phyloP scores from a whole-genome alignment of 371 early-diverging fungal genomes.

The Mortierella sp. region DNA sequence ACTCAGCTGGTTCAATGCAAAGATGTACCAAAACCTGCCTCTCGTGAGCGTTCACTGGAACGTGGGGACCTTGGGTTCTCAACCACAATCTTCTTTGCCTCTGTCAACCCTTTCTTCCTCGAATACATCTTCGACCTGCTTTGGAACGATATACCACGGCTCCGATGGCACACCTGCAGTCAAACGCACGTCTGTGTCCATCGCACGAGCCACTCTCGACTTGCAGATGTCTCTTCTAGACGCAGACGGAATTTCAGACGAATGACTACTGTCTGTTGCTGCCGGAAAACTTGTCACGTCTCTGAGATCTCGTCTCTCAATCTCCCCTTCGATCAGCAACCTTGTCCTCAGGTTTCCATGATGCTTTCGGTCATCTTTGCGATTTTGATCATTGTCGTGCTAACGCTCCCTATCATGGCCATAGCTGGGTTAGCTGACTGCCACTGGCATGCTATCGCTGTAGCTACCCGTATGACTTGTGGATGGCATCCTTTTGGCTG shows the following conservation, averaged over 20 bases:
- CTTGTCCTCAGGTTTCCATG: constrained; percentile 3
- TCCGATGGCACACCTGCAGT: constrained; percentile 19
- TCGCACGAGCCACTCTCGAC: constrained; percentile 13
- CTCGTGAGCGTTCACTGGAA: not conserved
- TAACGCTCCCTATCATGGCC: constrained; percentile 14
- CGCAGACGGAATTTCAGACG: not conserved
- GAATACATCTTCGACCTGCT: constrained; percentile 9
- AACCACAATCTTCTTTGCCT: constrained; percentile 11
- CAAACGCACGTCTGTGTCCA: constrained; percentile 14
- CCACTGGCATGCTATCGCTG: not conserved
- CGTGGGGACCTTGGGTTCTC: constrained; percentile 2
- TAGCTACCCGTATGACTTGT: not conserved
- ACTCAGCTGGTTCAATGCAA: no score
- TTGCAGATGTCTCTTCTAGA: constrained; percentile 20
- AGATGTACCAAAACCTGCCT: not conserved
- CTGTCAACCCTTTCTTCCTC: constrained; percentile 18
- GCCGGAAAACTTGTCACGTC: constrained; percentile 19
- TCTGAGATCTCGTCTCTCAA: constrained; percentile 13
- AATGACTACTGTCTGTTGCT: constrained; percentile 1
- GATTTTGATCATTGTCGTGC: constrained; percentile 15
- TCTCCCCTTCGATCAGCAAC: constrained; percentile 1
- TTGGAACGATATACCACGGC: constrained; percentile 2
- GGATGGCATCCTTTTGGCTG: not conserved
- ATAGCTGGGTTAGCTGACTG: not conserved
- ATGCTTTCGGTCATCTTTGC: constrained; percentile 16